Conservation (phyloP, 441 rosid species). For the Pelargonium myrrhifolium region DNA sequence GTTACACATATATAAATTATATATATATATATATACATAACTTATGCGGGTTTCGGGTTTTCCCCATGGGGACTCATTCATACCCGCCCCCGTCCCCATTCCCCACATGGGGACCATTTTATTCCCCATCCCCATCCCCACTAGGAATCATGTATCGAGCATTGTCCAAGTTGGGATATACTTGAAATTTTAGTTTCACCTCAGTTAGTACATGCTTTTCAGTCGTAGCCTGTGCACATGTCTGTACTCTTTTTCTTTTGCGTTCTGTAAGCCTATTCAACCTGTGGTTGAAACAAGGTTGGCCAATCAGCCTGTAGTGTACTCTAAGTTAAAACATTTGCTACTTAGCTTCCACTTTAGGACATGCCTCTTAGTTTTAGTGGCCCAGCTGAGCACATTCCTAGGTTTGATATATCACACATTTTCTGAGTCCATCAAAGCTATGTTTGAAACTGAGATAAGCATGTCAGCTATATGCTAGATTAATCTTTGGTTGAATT, state of each 20-base stretch:
- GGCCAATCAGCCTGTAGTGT: neutral
- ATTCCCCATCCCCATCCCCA: no score
- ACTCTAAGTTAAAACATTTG: neutral
- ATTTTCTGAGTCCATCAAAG: neutral
- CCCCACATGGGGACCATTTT: no score
- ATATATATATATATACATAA: no score
- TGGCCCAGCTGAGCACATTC: neutral
- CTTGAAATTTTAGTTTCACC: neutral
- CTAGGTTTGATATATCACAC: neutral
- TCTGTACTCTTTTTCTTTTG: neutral
- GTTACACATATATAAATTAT: no score
- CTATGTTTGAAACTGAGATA: neutral
- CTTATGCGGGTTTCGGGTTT: no score
- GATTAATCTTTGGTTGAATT: neutral
- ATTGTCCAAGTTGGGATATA: neutral
- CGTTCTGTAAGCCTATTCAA: neutral
- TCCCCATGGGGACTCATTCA: no score
- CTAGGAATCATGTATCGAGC: neutral
- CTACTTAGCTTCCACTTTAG: constrained; percentile 1
- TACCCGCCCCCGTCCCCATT: no score
- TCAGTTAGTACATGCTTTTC: neutral
- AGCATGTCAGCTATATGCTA: neutral
- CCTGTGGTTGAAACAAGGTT: neutral
- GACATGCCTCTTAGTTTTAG: neutral
- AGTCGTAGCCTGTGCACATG: neutral